Base-by-base conservation (phyloP, 805 yeast genomes). In the Yarrowia sp. region DNA sequence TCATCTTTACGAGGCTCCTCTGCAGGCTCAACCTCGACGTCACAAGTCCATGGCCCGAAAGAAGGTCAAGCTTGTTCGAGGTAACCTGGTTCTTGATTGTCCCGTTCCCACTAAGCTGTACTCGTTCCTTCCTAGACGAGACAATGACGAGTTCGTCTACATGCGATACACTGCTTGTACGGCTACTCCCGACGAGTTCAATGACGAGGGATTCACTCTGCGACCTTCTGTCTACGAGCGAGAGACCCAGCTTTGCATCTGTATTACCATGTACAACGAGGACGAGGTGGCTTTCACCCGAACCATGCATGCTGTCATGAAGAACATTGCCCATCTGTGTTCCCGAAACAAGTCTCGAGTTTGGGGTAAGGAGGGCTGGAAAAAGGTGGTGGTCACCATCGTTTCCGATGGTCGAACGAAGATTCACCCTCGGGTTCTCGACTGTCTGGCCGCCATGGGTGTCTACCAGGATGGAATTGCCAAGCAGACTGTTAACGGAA, bases 101-200 rank as follows among this genome's bases (percentile, higher is more conserved):
- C 97, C 98, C 3, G 88, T 95, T 56, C 98, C 99, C 14, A 86
- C 92, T 24, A 95, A 92, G 67, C 80, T 95, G 66, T 85, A 87
- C 69, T 86, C 89, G 67, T 92, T 92, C 68, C 78, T 96, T 64
- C 96, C 98, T 4, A 81, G 91, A 70, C 85, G 95, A 54, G 96
- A 90, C 68, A 87, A 88, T 68, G 97, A 95, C 65, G 99, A 95
- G 75, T 95, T 91, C 74, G 87, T 95, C 16, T 90, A 90, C 76
- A 92, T 95, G 98, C 86, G 97, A 69, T 95, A 95, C 75, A 90
- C 98, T 0, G 99, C 99, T 0, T 92, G 96, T 72, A 95, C 99
- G 1, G 82, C 96, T 1, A 92, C 89, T 65, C 97, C 99, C 1
- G 95, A 92, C 75, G 88, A 89, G 36, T 95, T 90, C 73, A 83